A percentile compares a stretch with the other conserved stretches of the same genome.
Evolutionary conservation across 208 protist species (phyloP).

Genomic region (Trypanosoma platydactyli): DNA sequence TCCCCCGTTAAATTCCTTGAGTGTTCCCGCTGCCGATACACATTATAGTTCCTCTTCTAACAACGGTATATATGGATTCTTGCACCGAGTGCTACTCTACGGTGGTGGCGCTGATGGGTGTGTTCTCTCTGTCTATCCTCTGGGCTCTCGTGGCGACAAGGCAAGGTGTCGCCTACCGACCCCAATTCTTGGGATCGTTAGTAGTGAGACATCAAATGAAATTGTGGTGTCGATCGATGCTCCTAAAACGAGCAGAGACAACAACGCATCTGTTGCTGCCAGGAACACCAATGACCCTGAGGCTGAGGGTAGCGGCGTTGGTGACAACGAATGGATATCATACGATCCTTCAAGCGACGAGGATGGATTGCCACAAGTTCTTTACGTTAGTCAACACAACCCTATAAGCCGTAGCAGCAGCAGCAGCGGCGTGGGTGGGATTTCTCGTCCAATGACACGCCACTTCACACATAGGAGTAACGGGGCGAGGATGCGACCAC

Average conservation of each 20-base stretch:
- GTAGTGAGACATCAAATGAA: constrained; percentile 30
- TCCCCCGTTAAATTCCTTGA: constrained; percentile 3
- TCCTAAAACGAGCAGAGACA: neutral
- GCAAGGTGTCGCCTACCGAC: constrained; percentile 13
- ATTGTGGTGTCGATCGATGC: constrained; percentile 27
- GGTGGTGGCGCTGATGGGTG: constrained; percentile 28
- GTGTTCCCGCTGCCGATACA: neutral
- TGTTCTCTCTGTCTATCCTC: constrained; percentile 32
- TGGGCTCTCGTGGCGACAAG: constrained; percentile 19
- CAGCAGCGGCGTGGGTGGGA: neutral
- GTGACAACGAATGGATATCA: neutral
- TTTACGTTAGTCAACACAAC: constrained; percentile 22
- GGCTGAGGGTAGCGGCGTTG: constrained; percentile 8
- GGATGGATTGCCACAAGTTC: neutral
- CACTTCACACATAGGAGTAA: constrained; percentile 11
- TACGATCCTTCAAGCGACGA: constrained; percentile 27
- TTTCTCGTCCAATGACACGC: neutral
- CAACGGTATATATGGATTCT: constrained; percentile 15
- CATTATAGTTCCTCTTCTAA: neutral
- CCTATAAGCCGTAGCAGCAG: constrained; percentile 1
- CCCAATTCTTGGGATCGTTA: constrained; percentile 26
- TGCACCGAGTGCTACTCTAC: constrained; percentile 28
- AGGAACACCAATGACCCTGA: constrained; percentile 6
- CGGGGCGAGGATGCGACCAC: constrained; percentile 3
- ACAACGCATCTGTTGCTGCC: neutral